Conservation (phyloP, 805 yeast species). For the Wickerhamiella siamensis region DNA sequence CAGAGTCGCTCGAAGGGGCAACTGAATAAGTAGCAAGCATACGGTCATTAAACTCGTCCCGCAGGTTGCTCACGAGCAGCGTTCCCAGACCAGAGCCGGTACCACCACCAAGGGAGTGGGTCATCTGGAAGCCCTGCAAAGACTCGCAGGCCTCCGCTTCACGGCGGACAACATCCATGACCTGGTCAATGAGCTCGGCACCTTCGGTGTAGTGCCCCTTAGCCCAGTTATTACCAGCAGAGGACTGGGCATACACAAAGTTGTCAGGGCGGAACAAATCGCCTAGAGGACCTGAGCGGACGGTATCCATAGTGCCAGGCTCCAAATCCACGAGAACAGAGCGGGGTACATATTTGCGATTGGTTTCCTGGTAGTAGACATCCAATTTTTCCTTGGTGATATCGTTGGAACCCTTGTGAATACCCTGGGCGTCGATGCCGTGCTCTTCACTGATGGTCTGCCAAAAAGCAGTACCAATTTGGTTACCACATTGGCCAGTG, state of each 20-base stretch:
- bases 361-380: conserved; percentile 80
- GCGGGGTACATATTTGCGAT: conserved; percentile 83
- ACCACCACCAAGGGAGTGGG: conserved; percentile 79
- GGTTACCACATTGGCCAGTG: conserved; percentile 98
- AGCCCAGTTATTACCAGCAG: conserved; percentile 96
- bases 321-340: conserved; percentile 86
- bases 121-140: conserved; percentile 86
- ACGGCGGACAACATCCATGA: conserved; percentile 78
- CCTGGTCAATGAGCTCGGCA: conserved; percentile 83
- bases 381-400: conserved; percentile 38
- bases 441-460: conserved; percentile 29
- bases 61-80: conserved; percentile 63
- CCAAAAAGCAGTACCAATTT: conserved; percentile 44
- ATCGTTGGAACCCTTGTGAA: conserved; percentile 17
- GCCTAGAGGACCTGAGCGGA: conserved; percentile 68
- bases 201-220: conserved; percentile 96
- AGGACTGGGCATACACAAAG: conserved; percentile 74
- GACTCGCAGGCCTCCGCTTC: conserved; percentile 91
- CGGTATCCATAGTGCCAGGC: conserved; percentile 85
- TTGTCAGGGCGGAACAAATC: conserved; percentile 85
- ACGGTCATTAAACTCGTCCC: conserved; percentile 89
- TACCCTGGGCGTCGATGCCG: conserved; percentile 27
- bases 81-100: conserved; percentile 98
- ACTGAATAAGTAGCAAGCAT: conserved; percentile 94
- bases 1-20: conserved; percentile 79